Evolutionary conservation across 371 early-diverging fungal species (phyloP).

Genomic region (Mucor saturninus): DNA sequence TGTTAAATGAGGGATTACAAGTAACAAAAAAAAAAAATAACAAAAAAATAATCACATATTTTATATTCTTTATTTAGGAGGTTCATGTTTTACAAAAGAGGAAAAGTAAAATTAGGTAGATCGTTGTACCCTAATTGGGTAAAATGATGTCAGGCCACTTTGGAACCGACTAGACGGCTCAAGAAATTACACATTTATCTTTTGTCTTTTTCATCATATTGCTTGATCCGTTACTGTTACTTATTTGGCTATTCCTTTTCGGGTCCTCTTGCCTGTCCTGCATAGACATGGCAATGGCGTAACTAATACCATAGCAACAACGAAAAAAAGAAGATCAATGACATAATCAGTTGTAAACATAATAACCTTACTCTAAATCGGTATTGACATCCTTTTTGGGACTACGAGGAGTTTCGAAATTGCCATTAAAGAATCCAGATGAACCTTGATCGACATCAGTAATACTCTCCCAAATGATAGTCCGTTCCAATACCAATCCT

Average conservation of each 20-base stretch:
- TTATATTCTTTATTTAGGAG: constrained; percentile 3
- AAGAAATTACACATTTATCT: too few species aligned
- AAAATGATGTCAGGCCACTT: not conserved
- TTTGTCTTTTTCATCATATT: too few species aligned
- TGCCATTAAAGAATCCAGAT: constrained; percentile 69
- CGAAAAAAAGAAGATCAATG: too few species aligned
- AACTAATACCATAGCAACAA: too few species aligned
- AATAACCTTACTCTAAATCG: constrained; percentile 1
- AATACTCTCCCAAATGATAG: constrained; percentile 81
- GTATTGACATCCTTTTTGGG: constrained; percentile 1
- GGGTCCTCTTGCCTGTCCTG: too few species aligned
- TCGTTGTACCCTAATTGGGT: not conserved
- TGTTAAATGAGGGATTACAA: not conserved
- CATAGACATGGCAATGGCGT: too few species aligned
- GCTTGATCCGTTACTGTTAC: too few species aligned
- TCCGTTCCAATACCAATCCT: constrained; percentile 67
- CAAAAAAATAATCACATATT: constrained; percentile 1
- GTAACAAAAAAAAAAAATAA: not conserved
- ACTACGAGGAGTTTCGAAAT: constrained; percentile 38
- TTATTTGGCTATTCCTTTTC: too few species aligned
- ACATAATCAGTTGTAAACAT: too few species aligned
- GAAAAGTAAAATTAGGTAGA: constrained; percentile 1
- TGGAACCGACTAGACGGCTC: too few species aligned
- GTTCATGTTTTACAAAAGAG: not conserved
- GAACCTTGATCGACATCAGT: constrained; percentile 69